phyloP scores from a whole-genome alignment of 176 grass and related monocot species.

The Triticum timopheevii region DNA sequence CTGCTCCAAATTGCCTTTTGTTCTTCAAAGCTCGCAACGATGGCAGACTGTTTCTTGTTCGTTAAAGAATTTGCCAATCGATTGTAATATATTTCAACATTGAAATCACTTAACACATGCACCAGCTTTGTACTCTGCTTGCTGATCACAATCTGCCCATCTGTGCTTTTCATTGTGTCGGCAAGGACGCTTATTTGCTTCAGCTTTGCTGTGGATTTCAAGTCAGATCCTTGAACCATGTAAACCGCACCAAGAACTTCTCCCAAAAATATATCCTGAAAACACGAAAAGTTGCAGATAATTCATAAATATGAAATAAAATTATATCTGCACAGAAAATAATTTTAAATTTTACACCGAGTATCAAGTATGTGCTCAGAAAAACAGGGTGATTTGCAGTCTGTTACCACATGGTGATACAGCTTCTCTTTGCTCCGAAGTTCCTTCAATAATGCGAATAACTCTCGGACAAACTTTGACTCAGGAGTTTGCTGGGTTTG shows the following conservation, averaged over 20 bases:
- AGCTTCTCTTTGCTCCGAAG: conserved; percentile 46
- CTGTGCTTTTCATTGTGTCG: conserved; percentile 20
- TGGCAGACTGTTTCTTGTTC: conserved; percentile 42
- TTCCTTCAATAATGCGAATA: conserved; percentile 55
- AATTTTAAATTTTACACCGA: background rate
- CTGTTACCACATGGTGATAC: conserved; percentile 75
- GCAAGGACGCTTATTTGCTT: conserved; percentile 33
- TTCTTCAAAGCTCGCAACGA: conserved; percentile 63
- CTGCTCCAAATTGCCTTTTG: conserved; percentile 55
- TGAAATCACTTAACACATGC: conserved; percentile 46
- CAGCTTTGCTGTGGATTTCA: conserved; percentile 24
- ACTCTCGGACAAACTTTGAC: conserved; percentile 49
- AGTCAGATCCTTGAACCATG: conserved; percentile 41
- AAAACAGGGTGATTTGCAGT: background rate
- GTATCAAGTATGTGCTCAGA: background rate
- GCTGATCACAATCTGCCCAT: conserved; percentile 44
- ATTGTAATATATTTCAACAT: conserved; percentile 39
- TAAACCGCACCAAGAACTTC: conserved; percentile 68
- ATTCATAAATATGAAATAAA: background rate
- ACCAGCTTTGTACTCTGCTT: conserved; percentile 27
- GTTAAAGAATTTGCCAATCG: conserved; percentile 44
- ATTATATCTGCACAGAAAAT: no score
- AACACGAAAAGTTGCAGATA: background rate
- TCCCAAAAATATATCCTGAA: conserved; percentile 60
- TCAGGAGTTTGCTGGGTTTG: conserved; percentile 50